Evolutionary conservation across 148 eudicot genomes (phyloP), one percentile per base, ranked within the genome.

Genomic region (Pharnaceum exiguum): DNA sequence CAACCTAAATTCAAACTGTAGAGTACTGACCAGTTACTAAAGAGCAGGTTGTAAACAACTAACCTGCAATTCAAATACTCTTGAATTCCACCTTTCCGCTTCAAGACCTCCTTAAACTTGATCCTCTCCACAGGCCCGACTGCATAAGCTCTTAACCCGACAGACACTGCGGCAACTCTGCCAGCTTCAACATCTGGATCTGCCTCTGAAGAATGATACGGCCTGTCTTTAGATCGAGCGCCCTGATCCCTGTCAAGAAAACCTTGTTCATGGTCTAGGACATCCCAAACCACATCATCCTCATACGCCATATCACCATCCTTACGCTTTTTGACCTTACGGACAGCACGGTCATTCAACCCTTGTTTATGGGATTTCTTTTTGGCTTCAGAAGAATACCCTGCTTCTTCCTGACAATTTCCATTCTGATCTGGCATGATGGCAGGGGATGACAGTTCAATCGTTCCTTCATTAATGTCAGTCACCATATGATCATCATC

Each of bases 301-400:
- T 94, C 96, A 55, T 89, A 94, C 44, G 96, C 89, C 99, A 94
- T 94, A 67, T 89, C 99, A 26, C 78, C 82, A 42, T 86, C 96
- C 77, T 85, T 86, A 27, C 73, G 89, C 71, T 79, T 89, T 71
- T 74, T 94, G 69, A 78, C 62, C 65, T 76, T 76, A 16, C 97
- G 89, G 32, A 64, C 55, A 67, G 73, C 72, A 62, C 96, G 95
- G 25, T 82, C 82, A 44, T 65, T 67, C 50, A 24, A 50, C 46
- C 62, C 59, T 57, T 60, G 57, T 57, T 48, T 75, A 55, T 52
- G 60, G 51, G 61, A 70, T 32, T 77, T 79, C 47, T 57, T 70
- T 61, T 70, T 71, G 27, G 38, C 46, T 59, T 66, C 71, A 35
- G 51, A 63, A 17, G 19, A 50, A 28, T 56, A 59, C 59, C 42